Evolutionary conservation across 1,284 basidiomycete genomes (phyloP).

Genomic region (Volvariella surrecta): DNA sequence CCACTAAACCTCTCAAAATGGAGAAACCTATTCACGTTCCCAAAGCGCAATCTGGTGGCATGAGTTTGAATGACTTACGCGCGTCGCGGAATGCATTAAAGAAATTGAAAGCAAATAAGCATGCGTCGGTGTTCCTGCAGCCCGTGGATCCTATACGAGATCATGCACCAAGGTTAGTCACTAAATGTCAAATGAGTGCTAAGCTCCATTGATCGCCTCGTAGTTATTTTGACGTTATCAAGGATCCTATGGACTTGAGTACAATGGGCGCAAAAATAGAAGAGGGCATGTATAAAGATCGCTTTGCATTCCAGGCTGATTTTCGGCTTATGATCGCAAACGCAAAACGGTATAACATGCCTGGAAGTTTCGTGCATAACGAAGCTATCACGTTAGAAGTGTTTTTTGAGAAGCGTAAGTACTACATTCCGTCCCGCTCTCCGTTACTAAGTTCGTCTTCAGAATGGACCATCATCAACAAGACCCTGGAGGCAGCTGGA

Average conservation of each 20-base stretch:
- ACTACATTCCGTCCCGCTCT: slow-evolving; percentile 4
- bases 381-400: slow-evolving; percentile 73
- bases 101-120: slow-evolving; percentile 72
- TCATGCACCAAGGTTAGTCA: slow-evolving; percentile 69
- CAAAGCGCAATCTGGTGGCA: slow-evolving; percentile 75
- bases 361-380: slow-evolving; percentile 67
- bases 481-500: slow-evolving; percentile 52
- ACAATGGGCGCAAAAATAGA: slow-evolving; percentile 87
- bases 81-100: slow-evolving; percentile 77
- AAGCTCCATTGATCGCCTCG: slow-evolving; percentile 7
- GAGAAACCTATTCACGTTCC: slow-evolving; percentile 12
- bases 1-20: slow-evolving; percentile 21
- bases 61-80: slow-evolving; percentile 74
- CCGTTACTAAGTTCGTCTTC: slow-evolving; percentile 2
- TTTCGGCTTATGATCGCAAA: slow-evolving; percentile 87
- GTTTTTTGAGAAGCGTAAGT: slow-evolving; percentile 81
- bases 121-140: slow-evolving; percentile 67
- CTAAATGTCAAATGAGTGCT: slow-evolving; percentile 3
- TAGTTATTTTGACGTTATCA: slow-evolving; percentile 88
- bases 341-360: slow-evolving; percentile 80
- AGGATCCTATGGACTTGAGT: slow-evolving; percentile 91
- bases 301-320: slow-evolving; percentile 81
- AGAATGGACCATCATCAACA: slow-evolving; percentile 75
- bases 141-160: slow-evolving; percentile 90
- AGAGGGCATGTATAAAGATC: slow-evolving; percentile 80